These are phyloP conservation scores for Takashimella koratensis DNA, from an alignment of 1,284 basidiomycete genomes.

Conservation along the genomic window DNA sequence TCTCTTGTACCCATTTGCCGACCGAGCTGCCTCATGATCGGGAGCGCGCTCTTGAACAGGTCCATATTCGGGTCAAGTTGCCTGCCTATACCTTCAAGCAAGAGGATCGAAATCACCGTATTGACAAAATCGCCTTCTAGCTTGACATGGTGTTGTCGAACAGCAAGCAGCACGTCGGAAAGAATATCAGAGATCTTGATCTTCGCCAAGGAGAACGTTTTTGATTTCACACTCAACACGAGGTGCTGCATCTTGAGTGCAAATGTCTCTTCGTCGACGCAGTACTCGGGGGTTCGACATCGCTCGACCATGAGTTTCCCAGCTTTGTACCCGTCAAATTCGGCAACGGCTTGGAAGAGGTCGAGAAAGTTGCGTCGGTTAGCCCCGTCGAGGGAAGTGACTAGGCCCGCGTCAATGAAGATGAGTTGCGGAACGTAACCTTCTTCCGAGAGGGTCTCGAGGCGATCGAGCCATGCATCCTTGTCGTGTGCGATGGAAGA, in stretches of 20 bases:
- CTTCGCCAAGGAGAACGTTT: conserved; percentile 91
- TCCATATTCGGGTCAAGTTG: conserved; percentile 90
- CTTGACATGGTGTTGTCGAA: conserved; percentile 92
- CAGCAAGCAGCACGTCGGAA: conserved; percentile 79
- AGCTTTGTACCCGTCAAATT: conserved; percentile 93
- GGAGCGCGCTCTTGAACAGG: conserved; percentile 85
- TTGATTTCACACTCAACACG: conserved; percentile 86
- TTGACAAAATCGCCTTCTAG: conserved; percentile 99
- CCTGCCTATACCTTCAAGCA: conserved; percentile 93
- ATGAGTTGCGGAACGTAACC: conserved; percentile 93
- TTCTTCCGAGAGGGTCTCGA: conserved; percentile 61
- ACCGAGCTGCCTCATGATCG: conserved; percentile 83
- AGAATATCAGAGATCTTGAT: conserved; percentile 95
- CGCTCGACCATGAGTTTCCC: conserved; percentile 96
- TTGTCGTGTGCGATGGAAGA: conserved; percentile 58
- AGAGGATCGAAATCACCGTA: conserved; percentile 88
- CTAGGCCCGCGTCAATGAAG: conserved; percentile 93
- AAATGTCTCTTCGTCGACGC: conserved; percentile 88
- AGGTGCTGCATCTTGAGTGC: conserved; percentile 96
- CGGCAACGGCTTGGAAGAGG: conserved; percentile 89
- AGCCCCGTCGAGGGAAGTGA: conserved; percentile 74
- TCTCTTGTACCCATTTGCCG: conserved; percentile 80
- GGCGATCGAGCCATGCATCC: conserved; percentile 66
- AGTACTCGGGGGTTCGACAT: conserved; percentile 86
- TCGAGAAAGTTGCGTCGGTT: conserved; percentile 94